phyloP scores from a whole-genome alignment of 2,329 filamentous ascomycete genomes.

The Pseudophaeomoniella oleicola region DNA sequence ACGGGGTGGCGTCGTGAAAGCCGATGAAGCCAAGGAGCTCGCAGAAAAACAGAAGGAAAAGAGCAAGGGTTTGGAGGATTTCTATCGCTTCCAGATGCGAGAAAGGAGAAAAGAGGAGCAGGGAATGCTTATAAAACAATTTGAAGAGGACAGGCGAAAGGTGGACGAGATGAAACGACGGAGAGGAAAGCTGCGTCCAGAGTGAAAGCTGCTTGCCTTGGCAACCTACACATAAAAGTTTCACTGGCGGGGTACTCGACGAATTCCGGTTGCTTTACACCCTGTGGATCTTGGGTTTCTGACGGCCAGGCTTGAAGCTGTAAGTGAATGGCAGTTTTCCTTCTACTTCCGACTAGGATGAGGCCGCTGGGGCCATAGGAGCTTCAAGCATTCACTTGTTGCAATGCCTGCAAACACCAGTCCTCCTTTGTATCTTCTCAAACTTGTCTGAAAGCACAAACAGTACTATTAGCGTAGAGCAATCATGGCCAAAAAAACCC shows the following conservation, averaged over 20 bases:
- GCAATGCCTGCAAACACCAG: constrained; percentile 9
- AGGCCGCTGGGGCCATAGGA: constrained; percentile 11
- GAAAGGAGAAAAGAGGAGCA: constrained; percentile 68
- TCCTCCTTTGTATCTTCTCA: constrained; percentile 10
- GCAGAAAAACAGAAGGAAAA: constrained; percentile 48
- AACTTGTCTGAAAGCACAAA: constrained; percentile 7
- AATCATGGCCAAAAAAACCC: too few species aligned
- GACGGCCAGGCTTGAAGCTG: background rate
- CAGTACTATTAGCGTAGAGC: too few species aligned
- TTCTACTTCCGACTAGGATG: constrained; percentile 2
- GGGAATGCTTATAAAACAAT: constrained; percentile 51
- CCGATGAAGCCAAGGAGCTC: constrained; percentile 51
- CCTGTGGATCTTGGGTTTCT: background rate
- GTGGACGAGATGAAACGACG: constrained; percentile 56
- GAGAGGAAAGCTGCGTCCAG: constrained; percentile 39
- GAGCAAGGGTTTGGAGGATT: constrained; percentile 51
- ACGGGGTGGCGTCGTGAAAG: constrained; percentile 56
- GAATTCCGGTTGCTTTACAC: background rate
- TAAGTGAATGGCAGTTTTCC: constrained; percentile 2
- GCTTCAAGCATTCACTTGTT: constrained; percentile 4
- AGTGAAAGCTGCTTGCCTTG: background rate
- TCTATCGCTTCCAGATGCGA: constrained; percentile 72
- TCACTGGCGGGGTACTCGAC: background rate
- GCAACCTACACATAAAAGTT: background rate
- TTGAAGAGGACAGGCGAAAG: constrained; percentile 62